These are phyloP conservation scores for Suillus cothurnatus DNA, from an alignment of 768 basidiomycete species.

Conservation along the genomic window DNA sequence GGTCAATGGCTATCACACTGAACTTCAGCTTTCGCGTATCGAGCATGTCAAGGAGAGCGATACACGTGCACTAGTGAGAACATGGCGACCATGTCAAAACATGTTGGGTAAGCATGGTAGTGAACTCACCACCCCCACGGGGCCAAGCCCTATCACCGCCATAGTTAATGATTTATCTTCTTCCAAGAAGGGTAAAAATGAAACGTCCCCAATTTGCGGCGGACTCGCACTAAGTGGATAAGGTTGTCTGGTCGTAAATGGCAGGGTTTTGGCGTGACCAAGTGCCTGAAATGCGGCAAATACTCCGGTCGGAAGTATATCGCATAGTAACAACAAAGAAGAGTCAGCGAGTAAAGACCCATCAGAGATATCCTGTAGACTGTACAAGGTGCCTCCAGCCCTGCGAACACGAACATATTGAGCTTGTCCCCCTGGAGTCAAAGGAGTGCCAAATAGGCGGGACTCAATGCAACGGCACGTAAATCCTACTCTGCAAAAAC, in stretches of 20 bases:
- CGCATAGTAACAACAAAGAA: conserved; percentile 71
- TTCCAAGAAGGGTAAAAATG: conserved; percentile 33
- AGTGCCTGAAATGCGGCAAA: conserved; percentile 75
- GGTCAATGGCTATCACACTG: conserved; percentile 67
- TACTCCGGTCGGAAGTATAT: conserved; percentile 80
- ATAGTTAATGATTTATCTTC: conserved; percentile 59
- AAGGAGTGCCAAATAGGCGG: conserved; percentile 64
- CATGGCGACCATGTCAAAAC: background rate
- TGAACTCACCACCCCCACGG: conserved; percentile 64
- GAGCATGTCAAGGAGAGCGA: conserved; percentile 66
- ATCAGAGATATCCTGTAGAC: conserved; percentile 50
- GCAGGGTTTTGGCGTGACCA: conserved; percentile 69
- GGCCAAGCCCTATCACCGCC: conserved; percentile 75
- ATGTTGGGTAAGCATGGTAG: conserved; percentile 4
- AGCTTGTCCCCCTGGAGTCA: conserved; percentile 73
- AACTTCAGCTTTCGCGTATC: conserved; percentile 46
- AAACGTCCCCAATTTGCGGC: conserved; percentile 9
- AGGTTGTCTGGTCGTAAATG: conserved; percentile 57
- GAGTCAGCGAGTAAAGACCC: conserved; percentile 61
- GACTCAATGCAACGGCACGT: conserved; percentile 68
- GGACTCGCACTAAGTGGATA: conserved; percentile 49
- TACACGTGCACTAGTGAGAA: conserved; percentile 51
- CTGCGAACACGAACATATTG: conserved; percentile 80
- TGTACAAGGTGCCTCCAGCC: conserved; percentile 78
- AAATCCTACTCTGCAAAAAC: conserved; percentile 73